These are phyloP conservation scores for Fusarium sarcochroum DNA, from an alignment of 2,329 filamentous ascomycete genomes.

Conservation along the genomic window DNA sequence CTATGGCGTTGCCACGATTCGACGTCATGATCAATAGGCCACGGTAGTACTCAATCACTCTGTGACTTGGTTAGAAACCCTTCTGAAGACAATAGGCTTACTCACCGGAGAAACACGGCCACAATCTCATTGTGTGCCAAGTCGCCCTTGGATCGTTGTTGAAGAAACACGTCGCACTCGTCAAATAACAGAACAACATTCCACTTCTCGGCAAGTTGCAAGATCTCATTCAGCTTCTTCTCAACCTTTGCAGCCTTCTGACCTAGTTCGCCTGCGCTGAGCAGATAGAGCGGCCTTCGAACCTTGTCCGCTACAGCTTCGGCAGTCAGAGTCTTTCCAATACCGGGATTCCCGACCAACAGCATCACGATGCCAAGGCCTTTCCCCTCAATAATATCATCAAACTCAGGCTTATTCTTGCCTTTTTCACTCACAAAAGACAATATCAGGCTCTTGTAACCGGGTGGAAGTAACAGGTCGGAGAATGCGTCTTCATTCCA, in stretches of 20 bases:
- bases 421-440: neutral
- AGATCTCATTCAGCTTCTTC: neutral
- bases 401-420: neutral
- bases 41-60: neutral
- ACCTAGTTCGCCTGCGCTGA: neutral
- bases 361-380: neutral
- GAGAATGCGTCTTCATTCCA: neutral
- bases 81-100: neutral
- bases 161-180: conserved; percentile 1
- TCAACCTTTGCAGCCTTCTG: neutral
- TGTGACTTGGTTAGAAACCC: neutral
- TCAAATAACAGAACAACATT: neutral
- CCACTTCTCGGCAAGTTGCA: neutral
- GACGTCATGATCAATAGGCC: neutral
- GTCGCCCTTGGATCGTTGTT: neutral
- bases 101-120: neutral
- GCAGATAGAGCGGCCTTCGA: neutral
- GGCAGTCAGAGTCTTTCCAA: neutral
- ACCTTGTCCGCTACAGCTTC: neutral
- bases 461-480: neutral
- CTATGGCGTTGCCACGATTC: neutral
- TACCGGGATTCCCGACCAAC: neutral
- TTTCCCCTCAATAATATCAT: conserved; percentile 3
- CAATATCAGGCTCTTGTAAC: neutral
- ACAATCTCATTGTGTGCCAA: conserved; percentile 2